Evolutionary conservation across 129 eudicot species (phyloP).

Genomic region (Apium graveolens): DNA sequence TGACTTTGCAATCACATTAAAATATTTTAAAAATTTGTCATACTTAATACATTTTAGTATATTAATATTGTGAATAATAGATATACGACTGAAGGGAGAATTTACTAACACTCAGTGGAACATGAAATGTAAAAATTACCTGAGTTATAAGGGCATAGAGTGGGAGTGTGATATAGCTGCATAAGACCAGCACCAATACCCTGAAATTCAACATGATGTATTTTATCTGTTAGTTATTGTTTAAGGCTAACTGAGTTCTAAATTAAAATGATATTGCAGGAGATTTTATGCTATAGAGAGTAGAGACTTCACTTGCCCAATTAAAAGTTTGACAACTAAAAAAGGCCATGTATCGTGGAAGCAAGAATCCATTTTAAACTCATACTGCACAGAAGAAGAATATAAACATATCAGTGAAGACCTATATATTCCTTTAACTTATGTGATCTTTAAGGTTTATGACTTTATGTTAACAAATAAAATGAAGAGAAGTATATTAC

Average conservation of each 20-base stretch:
- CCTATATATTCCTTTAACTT: background rate
- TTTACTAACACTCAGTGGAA: background rate
- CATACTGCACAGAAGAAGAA: conserved; percentile 51
- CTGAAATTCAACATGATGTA: conserved; percentile 19
- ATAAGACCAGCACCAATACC: conserved; percentile 49
- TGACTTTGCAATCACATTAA: no score
- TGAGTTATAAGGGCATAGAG: conserved; percentile 85
- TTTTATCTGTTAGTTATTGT: conserved; percentile 1
- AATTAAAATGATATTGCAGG: background rate
- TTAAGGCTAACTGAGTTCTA: background rate
- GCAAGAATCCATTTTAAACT: conserved; percentile 57
- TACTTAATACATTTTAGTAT: background rate
- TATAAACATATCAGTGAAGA: background rate
- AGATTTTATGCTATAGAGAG: background rate
- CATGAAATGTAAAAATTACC: conserved; percentile 29
- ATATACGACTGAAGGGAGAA: background rate
- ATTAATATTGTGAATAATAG: no score
- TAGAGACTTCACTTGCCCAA: conserved; percentile 91
- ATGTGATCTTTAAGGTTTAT: background rate
- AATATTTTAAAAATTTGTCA: no score
- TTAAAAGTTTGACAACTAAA: conserved; percentile 36
- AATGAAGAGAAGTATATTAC: conserved; percentile 27
- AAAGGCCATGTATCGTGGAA: conserved; percentile 49
- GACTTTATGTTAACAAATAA: background rate
- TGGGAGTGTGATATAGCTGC: conserved; percentile 94